Conservation (phyloP, 2,329 filamentous ascomycete genomes). For the Bipolaris gigantea region DNA sequence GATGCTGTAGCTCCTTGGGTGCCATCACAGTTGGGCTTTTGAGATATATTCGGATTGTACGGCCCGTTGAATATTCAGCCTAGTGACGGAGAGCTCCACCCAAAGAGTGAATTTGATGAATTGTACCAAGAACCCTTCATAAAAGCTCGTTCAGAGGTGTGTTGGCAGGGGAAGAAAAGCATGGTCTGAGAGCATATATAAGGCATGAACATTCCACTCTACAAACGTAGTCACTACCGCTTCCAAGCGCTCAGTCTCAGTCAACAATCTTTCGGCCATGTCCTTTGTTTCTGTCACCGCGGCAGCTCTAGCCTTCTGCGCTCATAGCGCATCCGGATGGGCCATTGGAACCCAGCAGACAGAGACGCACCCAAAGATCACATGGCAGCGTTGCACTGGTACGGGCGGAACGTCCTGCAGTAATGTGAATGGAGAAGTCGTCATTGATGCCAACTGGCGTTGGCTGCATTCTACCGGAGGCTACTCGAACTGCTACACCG, state of each 20-base stretch:
- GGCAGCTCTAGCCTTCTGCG: constrained; percentile 28
- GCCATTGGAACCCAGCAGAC: constrained; percentile 40
- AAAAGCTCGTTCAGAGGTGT: not conserved
- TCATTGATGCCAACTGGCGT: constrained; percentile 52
- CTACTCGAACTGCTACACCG: constrained; percentile 45
- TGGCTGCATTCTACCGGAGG: constrained; percentile 49
- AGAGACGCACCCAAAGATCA: constrained; percentile 48
- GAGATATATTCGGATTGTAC: constrained; percentile 20
- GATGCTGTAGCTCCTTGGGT: constrained; percentile 10
- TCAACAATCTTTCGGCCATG: constrained; percentile 15
- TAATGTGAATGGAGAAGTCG: constrained; percentile 39
- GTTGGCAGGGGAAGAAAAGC: not conserved
- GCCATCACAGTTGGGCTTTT: constrained; percentile 3
- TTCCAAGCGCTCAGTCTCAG: not conserved
- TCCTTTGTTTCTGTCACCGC: constrained; percentile 23
- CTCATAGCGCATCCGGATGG: constrained; percentile 37
- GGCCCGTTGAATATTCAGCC: constrained; percentile 21
- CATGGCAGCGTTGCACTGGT: constrained; percentile 46
- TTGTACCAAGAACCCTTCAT: not conserved
- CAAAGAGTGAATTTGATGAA: constrained; percentile 11
- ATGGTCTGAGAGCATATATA: not conserved
- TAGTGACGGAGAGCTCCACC: constrained; percentile 19
- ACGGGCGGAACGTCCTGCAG: constrained; percentile 40
- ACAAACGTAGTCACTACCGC: not conserved
- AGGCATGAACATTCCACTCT: not conserved